Base-by-base conservation (phyloP, 2,329 filamentous ascomycete genomes). In the Ustilaginoidea virens region DNA sequence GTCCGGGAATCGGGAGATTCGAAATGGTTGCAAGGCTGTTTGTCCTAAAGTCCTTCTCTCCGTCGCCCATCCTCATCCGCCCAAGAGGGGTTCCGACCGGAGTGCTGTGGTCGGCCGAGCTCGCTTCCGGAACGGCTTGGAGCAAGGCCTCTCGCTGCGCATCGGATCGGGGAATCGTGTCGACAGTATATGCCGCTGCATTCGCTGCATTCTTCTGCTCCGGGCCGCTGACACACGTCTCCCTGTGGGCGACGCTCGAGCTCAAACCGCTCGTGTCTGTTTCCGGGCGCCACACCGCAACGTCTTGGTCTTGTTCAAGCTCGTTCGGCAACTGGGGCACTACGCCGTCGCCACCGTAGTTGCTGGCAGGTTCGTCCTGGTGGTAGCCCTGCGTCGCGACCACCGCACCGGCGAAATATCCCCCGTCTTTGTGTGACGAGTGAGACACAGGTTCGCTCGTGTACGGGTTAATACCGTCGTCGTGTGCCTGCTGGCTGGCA, bases 1-100 rank as follows among this genome's bases (percentile, higher is more conserved):
- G 63, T 8, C 78, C 78, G 4, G 78, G 78, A 12, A 83, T 66
- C 43, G 79, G 74, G 28, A 82, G 51, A 43, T 75, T 66, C 31
- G 71, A 73, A 25, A 80, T 68, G 17, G 65, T 69, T 9, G 63
- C 59, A 5, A 61, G 56, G 38, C 64, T 61, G 26, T 60, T 53
- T 10, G 49, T 53, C 27, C 58, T 45, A 27, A 41, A 35, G 7
- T 42, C 39, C 1, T 40, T 38, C 3, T 48, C 48, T 20, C 52
- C 44, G 8, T 38, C 32, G 10, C 39, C 30, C 6, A 23, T 26
- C 7, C 25, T 18, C 12, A 9, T 17, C 10, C 29, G 27, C 5
- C 32, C 28, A 7, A 33, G 7, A n/a, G 36, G 25, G 5, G 38
- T 23, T 15, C 25, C 32, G 4, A 27, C 25, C 5, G 33, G 14